Conservation (phyloP, 257 asterid species). For the Nicotiana knightiana region DNA sequence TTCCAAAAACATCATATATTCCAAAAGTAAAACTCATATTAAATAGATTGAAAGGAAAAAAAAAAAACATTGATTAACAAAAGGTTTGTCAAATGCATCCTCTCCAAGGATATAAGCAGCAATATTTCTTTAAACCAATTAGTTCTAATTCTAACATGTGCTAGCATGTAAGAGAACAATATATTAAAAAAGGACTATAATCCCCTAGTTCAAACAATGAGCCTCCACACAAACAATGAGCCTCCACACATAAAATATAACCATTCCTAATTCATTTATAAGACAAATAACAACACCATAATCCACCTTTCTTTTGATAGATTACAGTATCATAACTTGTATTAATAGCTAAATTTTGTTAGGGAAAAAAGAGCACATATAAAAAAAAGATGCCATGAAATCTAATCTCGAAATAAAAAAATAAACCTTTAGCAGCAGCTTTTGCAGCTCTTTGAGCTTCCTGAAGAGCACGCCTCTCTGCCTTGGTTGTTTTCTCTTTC, state of each 20-base stretch:
- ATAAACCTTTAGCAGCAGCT: slow-evolving; percentile 70
- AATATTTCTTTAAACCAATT: background rate
- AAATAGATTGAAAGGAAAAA: background rate
- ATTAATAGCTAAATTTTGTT: background rate
- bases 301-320: background rate
- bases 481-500: slow-evolving; percentile 84
- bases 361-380: background rate
- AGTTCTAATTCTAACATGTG: background rate
- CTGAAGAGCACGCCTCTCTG: slow-evolving; percentile 91
- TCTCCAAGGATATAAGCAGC: background rate
- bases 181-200: background rate
- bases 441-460: slow-evolving; percentile 96
- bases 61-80: background rate
- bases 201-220: background rate
- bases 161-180: background rate
- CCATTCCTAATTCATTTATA: background rate
- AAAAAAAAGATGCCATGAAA: background rate
- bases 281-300: background rate
- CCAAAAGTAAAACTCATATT: background rate
- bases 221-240: background rate
- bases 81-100: background rate
- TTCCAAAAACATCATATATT: background rate
- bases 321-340: background rate
- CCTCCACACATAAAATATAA: background rate
- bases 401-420: background rate